Percentiles rank a stretch among this genome's conserved stretches.
Conservation (phyloP, 352 stramenopile species). For the Globisporangium carolinianum region DNA sequence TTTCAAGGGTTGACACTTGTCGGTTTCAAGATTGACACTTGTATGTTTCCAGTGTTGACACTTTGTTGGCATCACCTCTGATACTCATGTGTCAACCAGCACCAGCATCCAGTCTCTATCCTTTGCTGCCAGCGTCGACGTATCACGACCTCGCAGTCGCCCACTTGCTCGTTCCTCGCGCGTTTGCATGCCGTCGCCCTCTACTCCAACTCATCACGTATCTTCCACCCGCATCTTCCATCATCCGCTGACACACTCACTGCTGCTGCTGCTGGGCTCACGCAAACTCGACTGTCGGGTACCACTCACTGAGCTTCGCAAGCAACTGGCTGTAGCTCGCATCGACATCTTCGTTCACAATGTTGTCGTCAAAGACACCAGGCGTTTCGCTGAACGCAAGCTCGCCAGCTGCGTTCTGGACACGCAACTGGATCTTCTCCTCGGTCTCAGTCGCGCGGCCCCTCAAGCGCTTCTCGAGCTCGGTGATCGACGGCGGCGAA, state of each 20-base stretch:
- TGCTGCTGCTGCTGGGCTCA: too few species aligned
- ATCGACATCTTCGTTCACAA: conserved; percentile 88
- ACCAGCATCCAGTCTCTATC: too few species aligned
- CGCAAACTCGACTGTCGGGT: conserved; percentile 54
- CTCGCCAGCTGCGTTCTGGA: conserved; percentile 92
- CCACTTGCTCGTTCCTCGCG: neutral
- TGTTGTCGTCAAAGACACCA: conserved; percentile 84
- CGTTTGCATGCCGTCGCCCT: neutral
- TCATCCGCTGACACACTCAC: neutral
- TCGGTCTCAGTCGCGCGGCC: conserved; percentile 94
- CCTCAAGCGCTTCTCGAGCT: conserved; percentile 92
- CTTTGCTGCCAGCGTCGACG: neutral
- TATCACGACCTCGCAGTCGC: neutral
- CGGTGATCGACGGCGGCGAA: conserved; percentile 91
- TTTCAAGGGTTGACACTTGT: too few species aligned
- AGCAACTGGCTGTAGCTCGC: conserved; percentile 71
- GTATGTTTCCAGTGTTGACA: too few species aligned
- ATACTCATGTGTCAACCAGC: too few species aligned
- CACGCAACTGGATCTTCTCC: conserved; percentile 91
- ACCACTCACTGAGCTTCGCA: conserved; percentile 65
- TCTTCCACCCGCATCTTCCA: neutral
- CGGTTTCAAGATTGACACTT: too few species aligned
- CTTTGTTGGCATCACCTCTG: too few species aligned
- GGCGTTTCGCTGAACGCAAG: conserved; percentile 84
- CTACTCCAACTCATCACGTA: neutral